Base-by-base conservation (phyloP, 2,329 filamentous ascomycete species). In the Orbilia ellipsospora region DNA sequence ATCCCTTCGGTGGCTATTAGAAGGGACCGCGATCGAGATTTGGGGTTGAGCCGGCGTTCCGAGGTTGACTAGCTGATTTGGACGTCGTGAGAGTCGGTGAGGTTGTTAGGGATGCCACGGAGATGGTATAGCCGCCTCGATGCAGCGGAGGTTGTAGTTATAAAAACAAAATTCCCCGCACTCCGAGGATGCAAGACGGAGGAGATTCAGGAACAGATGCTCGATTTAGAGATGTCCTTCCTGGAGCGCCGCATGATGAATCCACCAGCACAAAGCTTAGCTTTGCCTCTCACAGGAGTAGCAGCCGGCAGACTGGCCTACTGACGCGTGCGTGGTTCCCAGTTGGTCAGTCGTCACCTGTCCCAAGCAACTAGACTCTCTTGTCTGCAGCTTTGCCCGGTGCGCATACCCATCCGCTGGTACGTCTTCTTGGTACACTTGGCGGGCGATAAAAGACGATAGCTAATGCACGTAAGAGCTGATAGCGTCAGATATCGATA, bases 241-340 rank as follows among this genome's bases (percentile, higher is more conserved):
- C 44, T 36, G 31, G 31, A 36, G 31, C 44, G 51, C 63, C 64
- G 54, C 55, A 59, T 69, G 65, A 69, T 69, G 42, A 28, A 48
- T 18, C 45, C 59, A 15, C 15, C 44, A 48, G 44, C 2, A 48
- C 16, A 10, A 36, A 36, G 31, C 31, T 36, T 36, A 36, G 31
- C 31, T 6, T 36, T 36, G 31, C 31, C 31, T 36, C 31, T 36
- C 31, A 36, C 31, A 36, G 31, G 31, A 36, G 31, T 36, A 36
- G 31, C 31, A 36, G 31, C 31, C 45, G 36, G 45, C 31, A 56
- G 62, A 31, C 65, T 61, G 56, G 65, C 56, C 66, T 63, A 70
- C 66, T 70, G 66, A 70, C 66, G 66, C 66, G 66, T 70, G 66
- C 66, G 66, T 70, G 31, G 31, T 36, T 36, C 31, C 10, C 10